Percentiles rank a stretch among this genome's conserved stretches.
phyloP scores from a whole-genome alignment of 495 filamentous ascomycete species.

The Penicillium desertorum region DNA sequence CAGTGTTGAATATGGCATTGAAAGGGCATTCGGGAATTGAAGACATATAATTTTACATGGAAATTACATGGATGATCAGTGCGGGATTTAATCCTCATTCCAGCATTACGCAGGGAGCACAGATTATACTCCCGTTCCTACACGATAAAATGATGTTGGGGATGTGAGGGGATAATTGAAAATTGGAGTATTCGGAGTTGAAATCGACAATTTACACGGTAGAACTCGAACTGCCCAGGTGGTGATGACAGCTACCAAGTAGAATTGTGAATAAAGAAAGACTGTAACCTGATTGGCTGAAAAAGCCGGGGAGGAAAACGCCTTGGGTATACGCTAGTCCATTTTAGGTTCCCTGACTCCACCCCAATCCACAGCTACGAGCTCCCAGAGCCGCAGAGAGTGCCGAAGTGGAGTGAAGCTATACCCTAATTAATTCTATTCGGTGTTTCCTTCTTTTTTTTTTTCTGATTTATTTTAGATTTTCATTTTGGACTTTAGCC shows the following conservation, averaged over 20 bases:
- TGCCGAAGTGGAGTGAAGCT: conserved; percentile 28
- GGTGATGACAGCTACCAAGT: conserved; percentile 14
- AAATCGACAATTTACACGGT: conserved; percentile 19
- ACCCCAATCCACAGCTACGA: conserved; percentile 24
- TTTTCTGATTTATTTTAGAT: background rate
- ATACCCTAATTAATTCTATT: background rate
- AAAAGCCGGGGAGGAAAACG: conserved; percentile 23
- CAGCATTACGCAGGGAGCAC: conserved; percentile 8
- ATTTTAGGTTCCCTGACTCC: background rate
- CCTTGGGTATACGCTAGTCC: conserved; percentile 11
- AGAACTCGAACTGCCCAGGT: conserved; percentile 20
- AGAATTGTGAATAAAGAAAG: conserved; percentile 13
- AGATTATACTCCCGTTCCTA: background rate
- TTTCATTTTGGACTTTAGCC: background rate
- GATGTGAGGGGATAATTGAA: conserved; percentile 1
- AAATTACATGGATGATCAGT: background rate
- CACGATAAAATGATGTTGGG: background rate
- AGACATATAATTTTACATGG: background rate
- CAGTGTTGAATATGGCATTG: conserved; percentile 3
- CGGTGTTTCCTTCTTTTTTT: conserved; percentile 16
- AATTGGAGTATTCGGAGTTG: conserved; percentile 1
- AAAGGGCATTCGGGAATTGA: background rate
- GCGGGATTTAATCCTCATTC: conserved; percentile 10
- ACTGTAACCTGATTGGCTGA: conserved; percentile 18
- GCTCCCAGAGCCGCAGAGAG: conserved; percentile 35